Conservation (phyloP, 345 rosid genomes). For the Eucalyptus leucophloia region DNA sequence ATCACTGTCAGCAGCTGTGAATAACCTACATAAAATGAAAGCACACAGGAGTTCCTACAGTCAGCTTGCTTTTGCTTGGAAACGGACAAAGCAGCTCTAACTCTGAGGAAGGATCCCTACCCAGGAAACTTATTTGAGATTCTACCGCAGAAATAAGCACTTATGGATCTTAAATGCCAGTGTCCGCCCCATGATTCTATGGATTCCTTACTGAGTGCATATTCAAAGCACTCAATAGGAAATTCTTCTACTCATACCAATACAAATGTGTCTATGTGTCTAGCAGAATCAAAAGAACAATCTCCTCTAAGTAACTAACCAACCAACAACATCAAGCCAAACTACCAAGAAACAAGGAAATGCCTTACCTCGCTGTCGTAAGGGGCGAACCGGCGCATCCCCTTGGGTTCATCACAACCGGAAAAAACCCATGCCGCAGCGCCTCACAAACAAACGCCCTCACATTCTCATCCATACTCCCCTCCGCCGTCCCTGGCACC, state of each 20-base stretch:
- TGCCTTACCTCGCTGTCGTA: slow-evolving; percentile 68
- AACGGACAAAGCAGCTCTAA: background rate
- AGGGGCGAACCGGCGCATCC: slow-evolving; percentile 97
- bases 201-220: background rate
- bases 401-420: slow-evolving; percentile 93
- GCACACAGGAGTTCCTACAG: slow-evolving; percentile 18
- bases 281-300: background rate
- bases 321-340: background rate
- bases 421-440: slow-evolving; percentile 54
- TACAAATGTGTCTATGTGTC: background rate
- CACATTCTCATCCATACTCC: slow-evolving; percentile 53
- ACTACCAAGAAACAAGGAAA: background rate
- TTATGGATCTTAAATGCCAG: background rate
- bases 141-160: background rate
- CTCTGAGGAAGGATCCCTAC: background rate
- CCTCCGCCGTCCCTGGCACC: slow-evolving; percentile 74
- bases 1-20: slow-evolving; percentile 96
- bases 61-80: background rate
- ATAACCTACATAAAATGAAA: slow-evolving; percentile 62
- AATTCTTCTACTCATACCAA: background rate
- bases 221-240: background rate
- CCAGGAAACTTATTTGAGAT: background rate
- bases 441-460: slow-evolving; percentile 53
- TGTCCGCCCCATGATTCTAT: background rate
- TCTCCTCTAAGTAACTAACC: background rate